Percentiles rank a stretch among this genome's conserved stretches.
These are phyloP conservation scores for Penicillium sp. DNA, from an alignment of 2,329 filamentous ascomycete genomes.

Conservation along the genomic window DNA sequence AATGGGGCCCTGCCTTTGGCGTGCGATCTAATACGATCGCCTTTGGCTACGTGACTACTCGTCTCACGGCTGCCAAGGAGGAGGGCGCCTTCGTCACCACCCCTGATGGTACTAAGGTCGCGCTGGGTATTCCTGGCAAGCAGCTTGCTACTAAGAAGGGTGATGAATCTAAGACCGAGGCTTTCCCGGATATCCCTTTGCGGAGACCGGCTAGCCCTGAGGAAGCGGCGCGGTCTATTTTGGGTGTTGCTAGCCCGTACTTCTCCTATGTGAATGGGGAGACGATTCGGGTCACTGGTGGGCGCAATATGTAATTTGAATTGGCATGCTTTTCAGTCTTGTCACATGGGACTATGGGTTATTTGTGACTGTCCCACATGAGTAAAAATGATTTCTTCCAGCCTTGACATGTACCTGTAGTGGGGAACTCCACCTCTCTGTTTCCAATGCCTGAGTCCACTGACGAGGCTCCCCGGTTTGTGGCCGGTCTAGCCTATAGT, in stretches of 20 bases:
- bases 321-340: background rate
- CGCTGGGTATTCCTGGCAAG: conserved; percentile 68
- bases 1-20: conserved; percentile 83
- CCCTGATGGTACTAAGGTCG: conserved; percentile 72
- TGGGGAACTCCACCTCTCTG: background rate
- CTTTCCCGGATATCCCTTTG: conserved; percentile 71
- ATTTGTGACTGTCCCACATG: background rate
- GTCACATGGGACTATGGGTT: background rate
- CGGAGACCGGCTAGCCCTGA: conserved; percentile 73
- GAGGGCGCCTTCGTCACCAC: conserved; percentile 75
- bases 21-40: conserved; percentile 81
- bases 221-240: conserved; percentile 74
- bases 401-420: too few species aligned
- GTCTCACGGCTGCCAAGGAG: conserved; percentile 82
- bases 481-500: too few species aligned
- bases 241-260: conserved; percentile 77
- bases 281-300: conserved; percentile 83
- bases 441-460: background rate
- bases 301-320: conserved; percentile 57
- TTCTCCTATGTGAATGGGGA: conserved; percentile 85
- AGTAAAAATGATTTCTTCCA: background rate
- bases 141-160: conserved; percentile 43
- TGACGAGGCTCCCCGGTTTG: too few species aligned
- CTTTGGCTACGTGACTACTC: conserved; percentile 77
- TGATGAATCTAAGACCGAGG: conserved; percentile 21